These are phyloP conservation scores for Ulota crispa DNA, from an alignment of 225 moss, liverwort and hornwort genomes.

Conservation along the genomic window DNA sequence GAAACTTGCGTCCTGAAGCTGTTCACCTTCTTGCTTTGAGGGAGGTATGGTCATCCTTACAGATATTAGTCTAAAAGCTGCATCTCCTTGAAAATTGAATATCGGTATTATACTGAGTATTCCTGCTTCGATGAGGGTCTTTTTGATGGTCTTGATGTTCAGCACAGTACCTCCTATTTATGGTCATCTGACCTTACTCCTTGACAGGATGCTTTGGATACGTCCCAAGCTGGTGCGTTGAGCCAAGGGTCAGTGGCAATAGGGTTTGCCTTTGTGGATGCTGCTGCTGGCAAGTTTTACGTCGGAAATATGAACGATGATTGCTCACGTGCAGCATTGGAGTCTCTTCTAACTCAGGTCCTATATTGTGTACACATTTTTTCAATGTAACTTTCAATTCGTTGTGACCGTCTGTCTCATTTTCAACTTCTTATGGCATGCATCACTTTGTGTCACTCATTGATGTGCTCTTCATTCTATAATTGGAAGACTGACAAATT, in stretches of 20 bases:
- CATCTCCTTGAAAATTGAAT: background rate
- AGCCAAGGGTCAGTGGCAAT: constrained; percentile 52
- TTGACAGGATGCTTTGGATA: constrained; percentile 46
- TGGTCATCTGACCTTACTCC: constrained; percentile 19
- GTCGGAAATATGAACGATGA: constrained; percentile 79
- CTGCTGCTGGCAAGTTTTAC: constrained; percentile 90
- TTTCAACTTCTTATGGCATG: constrained; percentile 12
- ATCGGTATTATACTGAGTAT: background rate
- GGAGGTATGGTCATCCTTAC: constrained; percentile 51
- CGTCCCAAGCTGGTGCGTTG: constrained; percentile 20
- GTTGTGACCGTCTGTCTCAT: background rate
- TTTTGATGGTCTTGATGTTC: background rate
- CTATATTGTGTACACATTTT: background rate
- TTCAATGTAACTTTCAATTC: background rate
- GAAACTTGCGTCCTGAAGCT: constrained; percentile 82
- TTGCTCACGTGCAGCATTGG: constrained; percentile 70
- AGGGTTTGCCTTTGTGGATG: constrained; percentile 92
- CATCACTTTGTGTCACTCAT: constrained; percentile 1
- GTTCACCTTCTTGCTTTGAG: constrained; percentile 83
- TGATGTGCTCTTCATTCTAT: background rate
- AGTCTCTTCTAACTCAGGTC: constrained; percentile 78
- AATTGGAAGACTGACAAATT: constrained; percentile 22
- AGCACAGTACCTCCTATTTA: background rate
- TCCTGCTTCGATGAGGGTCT: background rate
- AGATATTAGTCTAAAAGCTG: background rate